Evolutionary conservation across 495 filamentous ascomycete genomes (phyloP), one percentile per base, ranked within the genome.

Genomic region (Penicillium angulare): DNA sequence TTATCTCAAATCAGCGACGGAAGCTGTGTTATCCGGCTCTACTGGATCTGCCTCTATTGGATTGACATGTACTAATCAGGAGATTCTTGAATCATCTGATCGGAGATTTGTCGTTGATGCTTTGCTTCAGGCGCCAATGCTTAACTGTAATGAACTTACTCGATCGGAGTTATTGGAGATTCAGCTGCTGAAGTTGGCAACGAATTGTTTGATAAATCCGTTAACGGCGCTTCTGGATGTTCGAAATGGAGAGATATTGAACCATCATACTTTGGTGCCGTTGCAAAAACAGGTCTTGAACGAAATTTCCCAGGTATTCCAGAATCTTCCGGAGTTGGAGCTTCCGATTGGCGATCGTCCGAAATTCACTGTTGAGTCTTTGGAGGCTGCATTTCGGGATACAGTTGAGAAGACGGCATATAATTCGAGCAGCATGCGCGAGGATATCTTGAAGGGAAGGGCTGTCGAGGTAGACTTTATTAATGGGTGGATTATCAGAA

Each of bases 171-270:
- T 79, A 21, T 22, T 76, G 3, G 68, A 73, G 50, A 69, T 83
- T 22, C 85, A 95, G 65, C 74, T 96, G 8, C 85, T 91, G 46
- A 86, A 95, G 61, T 74, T 96, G 2, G 87, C 85, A 8, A 75
- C 92, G 52, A 93, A 95, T 62, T 74, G 81, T 33, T 70, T 92
- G 43, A 83, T 97, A 43, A 89, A 93, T 61, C 89, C 92, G 0
- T 66, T 97, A 6, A 92, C 90, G 0, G 86, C 80, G 5, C 61
- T 95, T 2, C 73, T 89, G 44, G 72, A 85, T 47, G 85, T 83
- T 60, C 73, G 77, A 33, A 96, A 97, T 55, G 88, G 92, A 22
- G 74, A 79, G 29, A 61, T 96, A 0, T 76, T 95, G 4, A 76
- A 75, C 53, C 79, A 80, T 47, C 74, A 75, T 50, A 65, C 78